Evolutionary conservation across 805 yeast species (phyloP).

Genomic region (Metschnikowia koreensis): DNA sequence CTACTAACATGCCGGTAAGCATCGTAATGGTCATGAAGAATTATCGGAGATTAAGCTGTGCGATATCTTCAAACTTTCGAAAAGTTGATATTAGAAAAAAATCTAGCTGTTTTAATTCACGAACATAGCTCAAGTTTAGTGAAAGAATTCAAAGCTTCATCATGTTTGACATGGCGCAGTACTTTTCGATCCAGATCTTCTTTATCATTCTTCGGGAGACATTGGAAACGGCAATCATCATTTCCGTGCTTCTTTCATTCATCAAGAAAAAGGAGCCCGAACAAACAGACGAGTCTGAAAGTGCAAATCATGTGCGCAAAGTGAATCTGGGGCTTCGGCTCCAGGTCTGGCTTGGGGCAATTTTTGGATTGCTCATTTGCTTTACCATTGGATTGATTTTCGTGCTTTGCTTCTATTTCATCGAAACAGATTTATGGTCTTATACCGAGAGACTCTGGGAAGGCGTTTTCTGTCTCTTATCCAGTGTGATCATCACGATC

Average conservation of each 20-base stretch:
- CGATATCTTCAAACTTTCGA: too few relatives aligned
- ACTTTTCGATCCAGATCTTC: slow-evolving; percentile 70
- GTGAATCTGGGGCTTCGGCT: slow-evolving; percentile 24
- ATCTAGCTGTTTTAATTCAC: too few relatives aligned
- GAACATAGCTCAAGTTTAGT: not conserved
- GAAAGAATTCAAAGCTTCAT: not conserved
- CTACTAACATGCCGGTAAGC: too few relatives aligned
- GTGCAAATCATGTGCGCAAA: slow-evolving; percentile 10
- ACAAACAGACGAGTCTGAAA: slow-evolving; percentile 2
- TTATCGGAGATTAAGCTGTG: too few relatives aligned
- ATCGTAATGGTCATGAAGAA: too few relatives aligned
- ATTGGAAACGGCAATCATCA: slow-evolving; percentile 70
- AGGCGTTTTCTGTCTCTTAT: slow-evolving; percentile 74
- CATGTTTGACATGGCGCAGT: slow-evolving; percentile 21
- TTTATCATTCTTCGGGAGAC: slow-evolving; percentile 74
- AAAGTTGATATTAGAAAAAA: not conserved
- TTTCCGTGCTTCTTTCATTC: slow-evolving; percentile 70
- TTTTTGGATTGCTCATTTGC: slow-evolving; percentile 67
- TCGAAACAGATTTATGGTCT: slow-evolving; percentile 87
- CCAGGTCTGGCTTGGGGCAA: slow-evolving; percentile 84
- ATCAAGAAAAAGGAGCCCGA: slow-evolving; percentile 47
- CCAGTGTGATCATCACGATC: slow-evolving; percentile 73
- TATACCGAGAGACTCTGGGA: slow-evolving; percentile 88
- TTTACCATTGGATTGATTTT: slow-evolving; percentile 70
- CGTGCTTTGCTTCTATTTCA: slow-evolving; percentile 63